phyloP scores from a whole-genome alignment of 108 stramenopile genomes.

The Cyclotella kingstonii region DNA sequence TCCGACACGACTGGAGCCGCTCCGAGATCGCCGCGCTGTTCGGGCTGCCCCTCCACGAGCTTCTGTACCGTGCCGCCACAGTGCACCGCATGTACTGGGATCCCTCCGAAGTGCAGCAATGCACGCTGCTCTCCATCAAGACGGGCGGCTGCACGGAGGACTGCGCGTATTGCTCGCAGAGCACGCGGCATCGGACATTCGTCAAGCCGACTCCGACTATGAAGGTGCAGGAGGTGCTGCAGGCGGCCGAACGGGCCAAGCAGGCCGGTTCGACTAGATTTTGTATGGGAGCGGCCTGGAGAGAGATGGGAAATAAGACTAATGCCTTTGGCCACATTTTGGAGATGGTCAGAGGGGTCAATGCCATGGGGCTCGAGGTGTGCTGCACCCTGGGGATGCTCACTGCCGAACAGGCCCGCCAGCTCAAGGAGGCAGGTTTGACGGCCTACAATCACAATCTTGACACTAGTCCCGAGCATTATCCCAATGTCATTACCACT shows the following conservation, averaged over 20 bases:
- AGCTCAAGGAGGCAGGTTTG: constrained; percentile 96
- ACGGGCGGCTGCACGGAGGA: constrained; percentile 98
- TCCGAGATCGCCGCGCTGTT: constrained; percentile 91
- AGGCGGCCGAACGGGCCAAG: constrained; percentile 92
- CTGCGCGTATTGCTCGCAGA: constrained; percentile 96
- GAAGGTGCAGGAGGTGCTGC: constrained; percentile 97
- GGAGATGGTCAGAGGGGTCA: constrained; percentile 93
- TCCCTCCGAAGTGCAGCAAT: constrained; percentile 95
- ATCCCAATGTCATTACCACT: constrained; percentile 93
- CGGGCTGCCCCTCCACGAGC: constrained; percentile 91
- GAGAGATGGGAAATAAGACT: constrained; percentile 96
- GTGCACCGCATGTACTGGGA: constrained; percentile 98
- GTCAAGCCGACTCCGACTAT: constrained; percentile 98
- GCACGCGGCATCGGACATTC: constrained; percentile 93
- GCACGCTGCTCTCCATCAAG: constrained; percentile 95
- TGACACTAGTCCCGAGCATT: constrained; percentile 96
- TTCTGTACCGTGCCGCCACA: constrained; percentile 91
- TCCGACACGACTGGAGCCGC: constrained; percentile 93
- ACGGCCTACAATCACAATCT: constrained; percentile 98
- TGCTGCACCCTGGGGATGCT: constrained; percentile 98
- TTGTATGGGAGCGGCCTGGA: constrained; percentile 99
- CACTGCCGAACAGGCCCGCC: constrained; percentile 90
- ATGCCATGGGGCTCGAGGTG: constrained; percentile 92
- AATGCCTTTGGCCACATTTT: constrained; percentile 96
- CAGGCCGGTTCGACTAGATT: constrained; percentile 96